A percentile compares a stretch with the other conserved stretches of the same genome.
Conservation (phyloP, 2,329 filamentous ascomycete genomes). For the Juglanconis oblonga region DNA sequence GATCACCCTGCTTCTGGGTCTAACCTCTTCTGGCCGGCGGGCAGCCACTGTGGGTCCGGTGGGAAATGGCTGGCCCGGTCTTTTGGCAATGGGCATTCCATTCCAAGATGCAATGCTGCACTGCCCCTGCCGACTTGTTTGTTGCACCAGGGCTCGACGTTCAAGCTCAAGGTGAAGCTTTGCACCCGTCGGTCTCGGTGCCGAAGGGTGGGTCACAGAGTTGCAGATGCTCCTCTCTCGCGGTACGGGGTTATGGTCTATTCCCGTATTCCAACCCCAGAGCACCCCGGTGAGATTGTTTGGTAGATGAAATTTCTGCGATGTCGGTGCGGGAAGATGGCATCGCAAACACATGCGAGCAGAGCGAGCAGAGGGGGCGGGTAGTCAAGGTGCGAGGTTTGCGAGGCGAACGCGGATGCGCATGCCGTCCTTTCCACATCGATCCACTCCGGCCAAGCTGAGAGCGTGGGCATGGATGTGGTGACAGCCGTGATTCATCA, state of each 20-base stretch:
- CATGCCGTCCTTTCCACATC: slow-evolving; percentile 15
- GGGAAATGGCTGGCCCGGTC: slow-evolving; percentile 15
- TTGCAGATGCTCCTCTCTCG: too few species aligned
- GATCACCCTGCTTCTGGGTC: slow-evolving; percentile 9
- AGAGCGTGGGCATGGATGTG: slow-evolving; percentile 7
- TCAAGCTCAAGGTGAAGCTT: slow-evolving; percentile 1
- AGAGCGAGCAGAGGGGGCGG: background rate
- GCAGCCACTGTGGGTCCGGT: slow-evolving; percentile 12
- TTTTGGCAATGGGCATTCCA: slow-evolving; percentile 8
- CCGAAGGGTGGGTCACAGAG: slow-evolving; percentile 2
- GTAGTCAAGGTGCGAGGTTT: background rate
- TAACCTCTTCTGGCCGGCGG: slow-evolving; percentile 11
- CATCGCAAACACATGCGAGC: background rate
- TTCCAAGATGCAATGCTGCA: slow-evolving; percentile 7
- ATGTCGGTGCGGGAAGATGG: too few species aligned
- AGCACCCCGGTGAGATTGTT: too few species aligned
- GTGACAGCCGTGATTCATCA: slow-evolving; percentile 3
- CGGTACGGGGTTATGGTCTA: too few species aligned
- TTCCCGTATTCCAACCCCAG: too few species aligned
- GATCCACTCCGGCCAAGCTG: slow-evolving; percentile 3
- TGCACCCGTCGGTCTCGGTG: slow-evolving; percentile 1
- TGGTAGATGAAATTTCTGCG: too few species aligned
- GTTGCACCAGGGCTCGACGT: slow-evolving; percentile 8
- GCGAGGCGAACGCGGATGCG: slow-evolving; percentile 6
- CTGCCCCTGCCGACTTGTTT: slow-evolving; percentile 10